These are phyloP conservation scores for Cyberlindnera nakhonratchasimensis DNA, from an alignment of 805 yeast genomes.

Conservation along the genomic window DNA sequence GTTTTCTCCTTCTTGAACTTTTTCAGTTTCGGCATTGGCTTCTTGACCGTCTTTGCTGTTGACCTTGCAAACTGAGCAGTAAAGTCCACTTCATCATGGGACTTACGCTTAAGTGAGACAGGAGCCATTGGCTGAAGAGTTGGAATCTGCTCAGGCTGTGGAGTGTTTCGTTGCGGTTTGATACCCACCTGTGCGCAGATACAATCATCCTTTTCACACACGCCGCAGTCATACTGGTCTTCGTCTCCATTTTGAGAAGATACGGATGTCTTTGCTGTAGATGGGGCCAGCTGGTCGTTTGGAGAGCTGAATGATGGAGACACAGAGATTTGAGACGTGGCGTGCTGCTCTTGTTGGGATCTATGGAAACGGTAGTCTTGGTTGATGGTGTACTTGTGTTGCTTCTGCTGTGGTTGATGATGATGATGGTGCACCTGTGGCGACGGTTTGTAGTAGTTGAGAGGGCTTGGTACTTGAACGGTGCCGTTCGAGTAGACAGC, in stretches of 20 bases:
- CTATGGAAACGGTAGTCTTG: conserved; percentile 9
- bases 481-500: conserved; percentile 27
- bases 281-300: conserved; percentile 13
- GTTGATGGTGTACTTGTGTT: conserved; percentile 3
- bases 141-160: conserved; percentile 11
- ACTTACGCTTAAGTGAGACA: conserved; percentile 50
- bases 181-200: conserved; percentile 49
- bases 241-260: conserved; percentile 21
- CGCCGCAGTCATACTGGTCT: conserved; percentile 47
- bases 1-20: conserved; percentile 17
- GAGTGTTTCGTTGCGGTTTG: conserved; percentile 17
- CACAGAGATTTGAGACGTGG: conserved; percentile 31
- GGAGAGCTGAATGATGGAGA: conserved; percentile 37
- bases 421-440: conserved; percentile 22
- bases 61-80: conserved; percentile 45
- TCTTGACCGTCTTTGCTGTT: conserved; percentile 18
- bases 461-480: conserved; percentile 27
- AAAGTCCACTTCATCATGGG: conserved; percentile 44
- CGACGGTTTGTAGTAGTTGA: conserved; percentile 49
- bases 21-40: conserved; percentile 27
- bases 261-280: conserved; percentile 22
- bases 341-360: conserved; percentile 7
- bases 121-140: conserved; percentile 59
- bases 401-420: conserved; percentile 4
- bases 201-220: conserved; percentile 68